Conservation (phyloP, 2,329 filamentous ascomycete species). For the Fusarium pseudonygamai region DNA sequence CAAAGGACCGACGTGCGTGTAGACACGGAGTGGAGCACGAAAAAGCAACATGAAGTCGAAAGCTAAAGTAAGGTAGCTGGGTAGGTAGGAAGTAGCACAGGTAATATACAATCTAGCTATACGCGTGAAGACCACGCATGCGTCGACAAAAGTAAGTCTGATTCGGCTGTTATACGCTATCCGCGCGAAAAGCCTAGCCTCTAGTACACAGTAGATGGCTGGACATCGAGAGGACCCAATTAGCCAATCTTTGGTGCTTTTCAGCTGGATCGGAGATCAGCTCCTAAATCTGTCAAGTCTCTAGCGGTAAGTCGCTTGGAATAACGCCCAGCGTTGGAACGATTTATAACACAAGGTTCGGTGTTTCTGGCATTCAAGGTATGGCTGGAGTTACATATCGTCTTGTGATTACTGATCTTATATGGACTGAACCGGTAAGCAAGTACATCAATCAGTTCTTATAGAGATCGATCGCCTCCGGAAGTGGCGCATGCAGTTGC, state of each 20-base stretch:
- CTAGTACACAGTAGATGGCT: background rate
- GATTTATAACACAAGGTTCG: background rate
- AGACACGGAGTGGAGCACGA: background rate
- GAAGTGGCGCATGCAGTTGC: slow-evolving; percentile 8
- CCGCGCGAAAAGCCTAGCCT: background rate
- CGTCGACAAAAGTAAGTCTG: slow-evolving; percentile 16
- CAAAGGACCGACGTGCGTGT: background rate
- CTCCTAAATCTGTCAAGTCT: slow-evolving; percentile 9
- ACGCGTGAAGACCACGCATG: background rate
- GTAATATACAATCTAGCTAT: background rate
- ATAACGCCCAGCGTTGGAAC: background rate
- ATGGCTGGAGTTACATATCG: background rate
- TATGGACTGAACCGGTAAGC: background rate
- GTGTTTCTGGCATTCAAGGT: background rate
- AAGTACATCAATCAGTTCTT: background rate
- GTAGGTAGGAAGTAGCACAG: background rate
- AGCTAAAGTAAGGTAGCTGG: background rate
- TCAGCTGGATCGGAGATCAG: background rate
- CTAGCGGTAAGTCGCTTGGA: slow-evolving; percentile 27
- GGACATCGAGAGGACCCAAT: background rate
- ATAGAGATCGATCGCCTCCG: background rate
- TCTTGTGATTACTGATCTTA: background rate
- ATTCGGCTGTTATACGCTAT: slow-evolving; percentile 18
- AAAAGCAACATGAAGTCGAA: slow-evolving; percentile 21
- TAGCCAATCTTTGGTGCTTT: background rate